Base-by-base conservation (phyloP, 257 asterid genomes). In the Dorcoceras hygrometricum region DNA sequence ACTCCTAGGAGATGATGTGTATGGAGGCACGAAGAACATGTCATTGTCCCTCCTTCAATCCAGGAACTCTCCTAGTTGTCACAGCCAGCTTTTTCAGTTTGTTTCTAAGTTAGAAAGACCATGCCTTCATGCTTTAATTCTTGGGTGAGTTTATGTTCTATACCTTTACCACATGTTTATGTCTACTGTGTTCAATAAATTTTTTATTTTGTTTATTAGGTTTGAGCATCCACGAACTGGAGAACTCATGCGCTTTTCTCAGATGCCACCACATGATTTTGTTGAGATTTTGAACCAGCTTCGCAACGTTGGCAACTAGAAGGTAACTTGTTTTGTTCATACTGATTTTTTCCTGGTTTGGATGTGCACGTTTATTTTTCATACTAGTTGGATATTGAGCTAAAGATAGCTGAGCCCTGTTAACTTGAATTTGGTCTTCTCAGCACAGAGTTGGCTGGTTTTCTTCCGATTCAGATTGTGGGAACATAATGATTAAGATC, bases 11-110 rank as follows among this genome's bases (percentile, higher is more conserved):
- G 99, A 93, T 53, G 96, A 93, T 58, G 87, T 85, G 58, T 93
- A 93, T 70, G 99, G 99, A 62, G 99, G 99, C 76, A 93, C 92
- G 14, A 88, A 90, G 86, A 80, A 77, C 80, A 83, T 88, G 97
- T 87, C 88, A 58, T 65, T 85, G 53, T 90, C 97, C 6, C 69
- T 85, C 73, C 94, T 93, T 82, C 92, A 88, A 78, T 83, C 90
- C 0, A 83, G 58, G 82, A 86, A 79, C 69, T 75, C 78, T 10
- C 62, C 84, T 31, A 63, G 73, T 69, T 65, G 71, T 71, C 92
- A 79, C 23, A 64, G 69, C 19, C 86, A 79, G 57, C 74, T 90
- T 66, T 57, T 57, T 76, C 75, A 82, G 71, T 59, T 90, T 66
- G 81, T 88, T 60, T 73, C 76, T 31, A 57, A 66, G 76, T 71